Conservation (phyloP, 2,329 filamentous ascomycete species). For the Alternaria hordeiaustralica region DNA sequence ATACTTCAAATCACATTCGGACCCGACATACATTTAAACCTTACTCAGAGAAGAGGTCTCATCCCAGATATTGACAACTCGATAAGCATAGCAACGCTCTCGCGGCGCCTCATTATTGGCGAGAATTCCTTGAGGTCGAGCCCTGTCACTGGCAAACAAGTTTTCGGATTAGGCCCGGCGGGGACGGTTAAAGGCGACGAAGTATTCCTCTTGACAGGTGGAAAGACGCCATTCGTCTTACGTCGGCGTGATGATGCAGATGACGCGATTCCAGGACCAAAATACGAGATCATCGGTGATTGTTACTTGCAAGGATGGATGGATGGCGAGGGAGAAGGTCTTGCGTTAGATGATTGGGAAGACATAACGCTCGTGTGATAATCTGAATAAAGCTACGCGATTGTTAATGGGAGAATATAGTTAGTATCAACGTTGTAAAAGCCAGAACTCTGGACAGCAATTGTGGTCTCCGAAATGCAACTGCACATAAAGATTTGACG, state of each 20-base stretch:
- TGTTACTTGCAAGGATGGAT: not conserved
- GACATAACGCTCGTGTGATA: not conserved
- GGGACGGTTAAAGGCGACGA: constrained; percentile 7
- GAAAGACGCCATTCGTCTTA: constrained; percentile 18
- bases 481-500: not conserved
- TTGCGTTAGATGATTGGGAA: not conserved
- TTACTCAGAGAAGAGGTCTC: not conserved
- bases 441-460: not conserved
- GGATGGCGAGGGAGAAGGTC: not conserved
- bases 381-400: not conserved
- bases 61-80: not conserved
- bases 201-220: constrained; percentile 15
- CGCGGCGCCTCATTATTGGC: not conserved
- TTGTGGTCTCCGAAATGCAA: not conserved
- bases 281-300: constrained; percentile 1
- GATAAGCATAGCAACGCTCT: not conserved
- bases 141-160: not conserved
- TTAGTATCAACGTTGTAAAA: not conserved
- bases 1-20: not conserved
- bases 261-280: not conserved
- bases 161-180: constrained; percentile 14
- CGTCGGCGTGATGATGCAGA: not conserved
- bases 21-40: not conserved
- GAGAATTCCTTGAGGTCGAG: not conserved
- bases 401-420: too few relatives aligned